A percentile compares a stretch with the other conserved stretches of the same genome.
Evolutionary conservation across 2,329 filamentous ascomycete genomes (phyloP).

Genomic region (Cryoendolithus antarcticus): DNA sequence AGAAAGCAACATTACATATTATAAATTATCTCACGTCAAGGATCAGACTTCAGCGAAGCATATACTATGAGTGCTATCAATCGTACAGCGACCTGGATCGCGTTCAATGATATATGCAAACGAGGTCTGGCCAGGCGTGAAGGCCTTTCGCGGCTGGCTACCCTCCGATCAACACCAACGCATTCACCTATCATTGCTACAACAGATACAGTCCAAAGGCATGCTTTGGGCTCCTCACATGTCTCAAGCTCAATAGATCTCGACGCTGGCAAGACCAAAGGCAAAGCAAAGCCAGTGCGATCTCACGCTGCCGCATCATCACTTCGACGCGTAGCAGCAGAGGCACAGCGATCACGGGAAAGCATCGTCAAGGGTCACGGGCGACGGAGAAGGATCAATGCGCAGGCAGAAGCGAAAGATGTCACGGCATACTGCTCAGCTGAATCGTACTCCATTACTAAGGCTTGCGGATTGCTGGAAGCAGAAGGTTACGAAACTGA

Average conservation of each 20-base stretch:
- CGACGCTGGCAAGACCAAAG: no score
- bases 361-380: conserved; percentile 39
- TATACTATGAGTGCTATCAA: no score
- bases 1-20: no score
- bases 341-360: conserved; percentile 56
- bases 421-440: conserved; percentile 56
- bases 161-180: no score
- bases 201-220: no score
- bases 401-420: conserved; percentile 34
- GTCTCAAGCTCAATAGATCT: no score
- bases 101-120: conserved; percentile 15
- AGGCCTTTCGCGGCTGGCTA: no score
- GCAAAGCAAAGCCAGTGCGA: conserved; percentile 29
- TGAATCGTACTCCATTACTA: conserved; percentile 51
- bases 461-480: conserved; percentile 45
- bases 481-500: conserved; percentile 50
- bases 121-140: background rate
- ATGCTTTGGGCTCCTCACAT: no score
- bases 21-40: no score
- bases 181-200: no score
- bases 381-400: conserved; percentile 32
- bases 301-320: conserved; percentile 55
- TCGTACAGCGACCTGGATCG: conserved; percentile 16
- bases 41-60: no score
- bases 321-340: conserved; percentile 71